Evolutionary conservation across 306 rosid species (phyloP), one percentile per base, ranked within the genome.

Genomic region (Fragaria vesca): DNA sequence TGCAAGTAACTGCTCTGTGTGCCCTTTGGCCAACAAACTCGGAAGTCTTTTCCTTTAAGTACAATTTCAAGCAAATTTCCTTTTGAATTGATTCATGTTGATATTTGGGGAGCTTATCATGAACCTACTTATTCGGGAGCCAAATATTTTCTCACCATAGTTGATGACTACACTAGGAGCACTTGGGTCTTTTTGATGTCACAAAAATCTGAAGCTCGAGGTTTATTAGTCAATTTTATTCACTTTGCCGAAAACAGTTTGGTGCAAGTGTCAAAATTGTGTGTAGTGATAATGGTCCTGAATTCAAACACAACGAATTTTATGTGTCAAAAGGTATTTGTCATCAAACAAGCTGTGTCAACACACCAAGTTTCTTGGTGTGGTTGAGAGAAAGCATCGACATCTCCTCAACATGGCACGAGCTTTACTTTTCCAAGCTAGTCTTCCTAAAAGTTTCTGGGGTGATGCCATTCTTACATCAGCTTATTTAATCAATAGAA

Each of bases 231-330:
- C 11, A 8, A 42, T 1, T 42, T 42, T 8, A 42, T 42, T 40
- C 46, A 42, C 8, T 42, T 42, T 42, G 12, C 11, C 3, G 46
- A 42, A 42, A 42, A 42, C 46, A 42, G 3, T 42, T 7, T 8
- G 2, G 11, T 42, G 46, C 11, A 1, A 42, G 46, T 42, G 45
- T 73, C 69, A 61, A 68, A 74, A 65, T 75, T 78, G 72, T 50
- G 17, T n/a, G 55, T 4, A 50, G 55, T 50, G 55, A 50, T 50
- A 50, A 50, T 17, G 55, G n/a, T 16, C 20, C 20, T 3, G 55
- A 50, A 17, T 50, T 50, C n/a, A 50, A 50, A 50, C 17, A 12
- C 20, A 17, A 3, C 0, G 55, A 12, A 2, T 50, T 50, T 50
- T 50, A 50, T 50, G 18, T 7, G 55, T 50, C 55, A 15, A 50